Evolutionary conservation across 106 monocot species (phyloP).

Genomic region (Allium sativum): DNA sequence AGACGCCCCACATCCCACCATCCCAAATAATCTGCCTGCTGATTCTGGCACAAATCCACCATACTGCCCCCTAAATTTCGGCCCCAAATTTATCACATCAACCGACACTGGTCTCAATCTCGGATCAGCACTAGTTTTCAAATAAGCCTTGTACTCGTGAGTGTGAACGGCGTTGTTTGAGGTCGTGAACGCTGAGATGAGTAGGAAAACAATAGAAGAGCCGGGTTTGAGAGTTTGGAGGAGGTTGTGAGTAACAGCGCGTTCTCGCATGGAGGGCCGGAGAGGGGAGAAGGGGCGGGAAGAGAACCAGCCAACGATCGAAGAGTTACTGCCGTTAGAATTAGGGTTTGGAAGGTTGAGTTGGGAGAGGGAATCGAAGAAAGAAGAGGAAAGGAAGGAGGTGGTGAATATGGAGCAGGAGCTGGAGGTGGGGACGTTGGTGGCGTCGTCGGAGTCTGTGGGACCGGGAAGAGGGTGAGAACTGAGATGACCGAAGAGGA

Average conservation of each 20-base stretch:
- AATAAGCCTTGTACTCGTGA: constrained; percentile 39
- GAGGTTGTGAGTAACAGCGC: constrained; percentile 36
- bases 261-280: constrained; percentile 64
- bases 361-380: constrained; percentile 24
- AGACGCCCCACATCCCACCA: constrained; percentile 13
- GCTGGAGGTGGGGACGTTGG: background rate
- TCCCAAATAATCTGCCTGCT: constrained; percentile 7
- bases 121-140: background rate
- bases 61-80: constrained; percentile 35
- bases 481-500: constrained; percentile 60
- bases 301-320: constrained; percentile 44
- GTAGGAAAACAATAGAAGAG: constrained; percentile 25
- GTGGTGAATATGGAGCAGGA: constrained; percentile 14
- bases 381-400: constrained; percentile 16
- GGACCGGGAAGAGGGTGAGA: constrained; percentile 34
- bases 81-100: constrained; percentile 44
- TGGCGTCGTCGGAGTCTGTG: constrained; percentile 27
- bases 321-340: constrained; percentile 5
- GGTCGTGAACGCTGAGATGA: constrained; percentile 30
- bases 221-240: constrained; percentile 17
- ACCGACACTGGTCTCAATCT: constrained; percentile 32
- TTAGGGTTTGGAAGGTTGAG: constrained; percentile 8
- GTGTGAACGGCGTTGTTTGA: constrained; percentile 45
- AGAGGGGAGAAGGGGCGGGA: constrained; percentile 34
- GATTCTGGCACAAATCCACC: constrained; percentile 26